Conservation (phyloP, 75 land plant species). For the Pinus albicaulis region DNA sequence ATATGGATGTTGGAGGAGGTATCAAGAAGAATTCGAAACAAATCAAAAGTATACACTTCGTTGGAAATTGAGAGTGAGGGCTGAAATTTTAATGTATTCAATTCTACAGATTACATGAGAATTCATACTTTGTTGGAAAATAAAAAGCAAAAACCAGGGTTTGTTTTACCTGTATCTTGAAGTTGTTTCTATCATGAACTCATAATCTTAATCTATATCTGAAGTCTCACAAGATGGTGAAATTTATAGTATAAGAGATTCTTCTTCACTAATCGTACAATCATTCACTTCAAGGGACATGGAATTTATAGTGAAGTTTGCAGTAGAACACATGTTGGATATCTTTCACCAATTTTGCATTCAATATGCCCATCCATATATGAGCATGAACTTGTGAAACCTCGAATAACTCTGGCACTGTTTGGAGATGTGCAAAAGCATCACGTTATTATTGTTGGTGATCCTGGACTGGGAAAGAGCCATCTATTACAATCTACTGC, state of each 20-base stretch:
- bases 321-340: too few relatives aligned
- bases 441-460: slow-evolving; percentile 84
- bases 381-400: too few relatives aligned
- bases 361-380: too few relatives aligned
- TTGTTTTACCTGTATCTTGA: slow-evolving; percentile 86
- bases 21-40: background rate
- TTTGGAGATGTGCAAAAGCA: slow-evolving; percentile 97
- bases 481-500: slow-evolving; percentile 96
- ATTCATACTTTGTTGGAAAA: slow-evolving; percentile 22
- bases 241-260: slow-evolving; percentile 28
- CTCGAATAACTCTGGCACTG: slow-evolving; percentile 78
- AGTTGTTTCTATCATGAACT: slow-evolving; percentile 82
- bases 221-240: slow-evolving; percentile 33
- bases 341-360: too few relatives aligned
- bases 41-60: background rate
- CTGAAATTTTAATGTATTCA: background rate
- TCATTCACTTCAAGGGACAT: too few relatives aligned
- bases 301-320: too few relatives aligned
- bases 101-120: background rate
- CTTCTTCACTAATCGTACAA: slow-evolving; percentile 41
- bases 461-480: slow-evolving; percentile 98
- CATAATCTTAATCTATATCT: slow-evolving; percentile 56
- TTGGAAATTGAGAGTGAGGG: background rate
- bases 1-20: slow-evolving; percentile 97
- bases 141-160: slow-evolving; percentile 77